Conservation (phyloP, 1,284 basidiomycete genomes). For the Irpex rosettiformis region DNA sequence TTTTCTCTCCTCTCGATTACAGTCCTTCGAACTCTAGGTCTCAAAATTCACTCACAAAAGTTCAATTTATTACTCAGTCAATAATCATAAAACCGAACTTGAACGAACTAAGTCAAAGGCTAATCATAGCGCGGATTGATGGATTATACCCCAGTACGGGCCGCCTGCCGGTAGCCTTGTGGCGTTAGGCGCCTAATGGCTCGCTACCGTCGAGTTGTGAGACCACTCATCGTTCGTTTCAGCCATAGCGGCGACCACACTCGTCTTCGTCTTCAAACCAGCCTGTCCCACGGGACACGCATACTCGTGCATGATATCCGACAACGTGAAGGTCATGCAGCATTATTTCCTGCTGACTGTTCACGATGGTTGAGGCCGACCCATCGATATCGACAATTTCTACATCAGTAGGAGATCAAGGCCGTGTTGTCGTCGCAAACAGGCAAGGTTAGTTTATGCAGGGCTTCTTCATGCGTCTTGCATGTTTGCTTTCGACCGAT, state of each 20-base stretch:
- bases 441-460: neutral
- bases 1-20: too few species aligned
- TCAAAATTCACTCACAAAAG: too few species aligned
- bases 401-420: constrained; percentile 1
- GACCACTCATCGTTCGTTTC: neutral
- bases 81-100: too few species aligned
- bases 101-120: neutral
- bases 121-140: neutral
- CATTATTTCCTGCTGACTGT: neutral
- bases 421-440: neutral
- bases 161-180: neutral
- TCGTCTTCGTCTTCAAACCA: neutral
- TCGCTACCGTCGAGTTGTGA: neutral
- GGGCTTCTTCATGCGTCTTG: neutral
- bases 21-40: too few species aligned
- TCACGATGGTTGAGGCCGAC: neutral
- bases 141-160: neutral
- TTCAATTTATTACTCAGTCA: too few species aligned
- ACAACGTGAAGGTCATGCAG: neutral
- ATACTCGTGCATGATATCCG: too few species aligned
- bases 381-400: neutral
- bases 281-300: neutral
- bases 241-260: neutral
- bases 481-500: too few species aligned
- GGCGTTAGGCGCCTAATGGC: neutral